phyloP scores from a whole-genome alignment of 345 rosid genomes.

The Carallia pectinifolia region DNA sequence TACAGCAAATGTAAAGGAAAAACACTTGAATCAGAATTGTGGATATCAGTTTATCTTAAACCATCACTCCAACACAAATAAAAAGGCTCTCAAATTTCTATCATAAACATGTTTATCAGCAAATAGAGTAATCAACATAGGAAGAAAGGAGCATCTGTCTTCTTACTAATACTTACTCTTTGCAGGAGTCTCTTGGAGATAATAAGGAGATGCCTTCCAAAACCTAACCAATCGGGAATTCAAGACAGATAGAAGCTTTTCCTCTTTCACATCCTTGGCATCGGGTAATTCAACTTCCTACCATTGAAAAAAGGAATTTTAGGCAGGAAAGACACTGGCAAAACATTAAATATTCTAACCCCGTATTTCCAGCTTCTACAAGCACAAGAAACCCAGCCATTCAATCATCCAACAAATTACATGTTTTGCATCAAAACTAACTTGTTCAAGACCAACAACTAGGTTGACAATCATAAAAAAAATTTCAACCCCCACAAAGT shows the following conservation, averaged over 20 bases:
- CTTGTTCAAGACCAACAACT: too few relatives aligned
- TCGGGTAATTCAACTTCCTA: conserved; percentile 52
- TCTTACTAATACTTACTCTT: conserved; percentile 28
- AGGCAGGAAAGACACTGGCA: background rate
- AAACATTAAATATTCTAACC: too few relatives aligned
- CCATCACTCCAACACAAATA: background rate
- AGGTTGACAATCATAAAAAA: too few relatives aligned
- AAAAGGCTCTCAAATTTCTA: too few relatives aligned
- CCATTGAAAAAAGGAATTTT: background rate
- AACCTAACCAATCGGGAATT: conserved; percentile 37
- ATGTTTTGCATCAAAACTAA: too few relatives aligned
- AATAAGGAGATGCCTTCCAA: conserved; percentile 57
- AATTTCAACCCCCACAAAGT: too few relatives aligned
- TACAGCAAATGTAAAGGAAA: too few relatives aligned
- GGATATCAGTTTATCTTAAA: background rate
- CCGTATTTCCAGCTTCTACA: too few relatives aligned
- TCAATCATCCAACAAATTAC: too few relatives aligned
- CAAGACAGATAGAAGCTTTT: conserved; percentile 30
- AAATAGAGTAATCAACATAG: background rate
- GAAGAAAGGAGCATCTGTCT: background rate
- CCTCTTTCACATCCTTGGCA: conserved; percentile 33
- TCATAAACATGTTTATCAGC: too few relatives aligned
- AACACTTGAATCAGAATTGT: background rate
- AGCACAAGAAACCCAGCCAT: too few relatives aligned
- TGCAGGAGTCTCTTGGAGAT: conserved; percentile 38